Evolutionary conservation across 305 asterid species (phyloP).

Genomic region (Fraxinus nigra): DNA sequence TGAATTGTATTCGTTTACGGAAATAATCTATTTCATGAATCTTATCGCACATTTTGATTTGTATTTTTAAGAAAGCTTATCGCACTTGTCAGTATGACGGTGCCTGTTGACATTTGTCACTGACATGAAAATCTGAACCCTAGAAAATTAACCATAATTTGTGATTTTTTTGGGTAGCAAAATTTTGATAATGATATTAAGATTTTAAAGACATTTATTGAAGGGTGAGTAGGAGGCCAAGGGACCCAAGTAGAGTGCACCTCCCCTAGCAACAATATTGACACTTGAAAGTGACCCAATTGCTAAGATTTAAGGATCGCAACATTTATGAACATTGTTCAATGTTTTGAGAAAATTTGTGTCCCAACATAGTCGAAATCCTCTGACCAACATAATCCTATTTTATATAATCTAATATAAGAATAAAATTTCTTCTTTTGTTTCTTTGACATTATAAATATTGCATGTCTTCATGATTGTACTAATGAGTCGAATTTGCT

Average conservation of each 20-base stretch:
- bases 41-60: background rate
- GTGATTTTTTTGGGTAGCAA: background rate
- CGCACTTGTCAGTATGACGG: background rate
- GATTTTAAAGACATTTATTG: constrained; percentile 1
- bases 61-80: background rate
- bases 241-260: constrained; percentile 35
- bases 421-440: background rate
- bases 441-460: background rate
- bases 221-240: constrained; percentile 32
- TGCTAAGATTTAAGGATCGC: constrained; percentile 25
- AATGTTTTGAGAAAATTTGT: constrained; percentile 28
- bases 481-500: background rate
- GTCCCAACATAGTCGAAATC: constrained; percentile 13
- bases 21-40: too few species aligned
- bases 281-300: constrained; percentile 23
- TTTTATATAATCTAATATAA: background rate
- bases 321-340: constrained; percentile 22
- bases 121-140: constrained; percentile 5
- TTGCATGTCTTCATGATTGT: background rate
- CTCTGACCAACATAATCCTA: constrained; percentile 15
- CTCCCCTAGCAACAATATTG: constrained; percentile 22
- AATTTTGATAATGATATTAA: background rate
- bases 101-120: too few species aligned
- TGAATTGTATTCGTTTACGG: background rate
- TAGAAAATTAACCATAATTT: background rate